Percentiles rank a stretch among this genome's conserved stretches.
Conservation (phyloP, 2,329 filamentous ascomycete species). For the Didymella pomorum region DNA sequence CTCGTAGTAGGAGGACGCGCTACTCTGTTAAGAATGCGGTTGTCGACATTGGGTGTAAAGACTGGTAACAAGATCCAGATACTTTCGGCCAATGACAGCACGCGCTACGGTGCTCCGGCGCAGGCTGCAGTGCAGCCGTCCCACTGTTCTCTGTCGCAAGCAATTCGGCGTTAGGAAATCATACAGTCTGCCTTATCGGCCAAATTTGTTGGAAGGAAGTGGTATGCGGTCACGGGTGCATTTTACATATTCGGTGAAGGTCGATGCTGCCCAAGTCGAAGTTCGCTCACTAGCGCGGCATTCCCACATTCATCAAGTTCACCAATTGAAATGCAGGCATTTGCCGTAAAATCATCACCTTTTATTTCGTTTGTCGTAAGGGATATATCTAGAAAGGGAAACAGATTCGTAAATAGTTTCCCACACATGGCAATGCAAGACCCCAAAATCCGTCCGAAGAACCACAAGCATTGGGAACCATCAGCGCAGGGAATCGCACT, state of each 20-base stretch:
- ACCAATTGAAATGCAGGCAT: slow-evolving; percentile 31
- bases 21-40: not conserved
- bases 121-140: slow-evolving; percentile 11
- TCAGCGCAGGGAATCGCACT: slow-evolving; percentile 42
- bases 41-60: not conserved
- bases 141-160: not conserved
- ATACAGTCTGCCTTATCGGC: not conserved
- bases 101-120: not conserved
- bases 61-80: not conserved
- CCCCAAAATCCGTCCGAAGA: slow-evolving; percentile 50
- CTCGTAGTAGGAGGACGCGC: not conserved
- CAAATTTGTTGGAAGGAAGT: not conserved
- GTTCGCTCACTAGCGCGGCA: slow-evolving; percentile 34
- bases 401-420: slow-evolving; percentile 47
- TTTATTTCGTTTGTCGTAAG: slow-evolving; percentile 49
- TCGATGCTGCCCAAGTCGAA: slow-evolving; percentile 9
- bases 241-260: not conserved
- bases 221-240: not conserved
- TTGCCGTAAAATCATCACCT: slow-evolving; percentile 47
- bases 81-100: slow-evolving; percentile 9
- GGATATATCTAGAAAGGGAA: slow-evolving; percentile 46
- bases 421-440: slow-evolving; percentile 51
- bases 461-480: slow-evolving; percentile 45
- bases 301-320: slow-evolving; percentile 35
- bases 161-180: not conserved